phyloP scores from a whole-genome alignment of 2,329 filamentous ascomycete genomes.

The Paraconiothyrium sp. region DNA sequence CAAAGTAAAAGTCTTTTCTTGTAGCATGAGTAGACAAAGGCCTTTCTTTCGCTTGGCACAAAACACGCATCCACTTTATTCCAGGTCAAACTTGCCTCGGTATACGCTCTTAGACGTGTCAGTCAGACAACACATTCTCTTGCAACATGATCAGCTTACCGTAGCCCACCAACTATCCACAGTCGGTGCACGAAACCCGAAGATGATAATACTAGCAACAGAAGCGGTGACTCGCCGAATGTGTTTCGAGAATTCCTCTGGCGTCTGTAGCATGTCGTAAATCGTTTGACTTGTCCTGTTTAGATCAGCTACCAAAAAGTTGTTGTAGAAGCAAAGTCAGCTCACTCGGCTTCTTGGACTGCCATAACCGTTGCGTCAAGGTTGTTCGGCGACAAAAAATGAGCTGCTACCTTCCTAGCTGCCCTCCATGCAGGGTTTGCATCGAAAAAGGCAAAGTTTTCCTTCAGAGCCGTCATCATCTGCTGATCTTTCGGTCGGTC shows the following conservation, averaged over 20 bases:
- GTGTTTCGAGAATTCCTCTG: constrained; percentile 53
- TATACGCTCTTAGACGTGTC: background rate
- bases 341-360: constrained; percentile 13
- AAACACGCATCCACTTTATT: no score
- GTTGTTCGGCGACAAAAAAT: constrained; percentile 29
- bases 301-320: constrained; percentile 58
- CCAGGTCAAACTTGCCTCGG: background rate
- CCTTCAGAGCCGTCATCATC: constrained; percentile 19
- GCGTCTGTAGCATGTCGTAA: constrained; percentile 54
- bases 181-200: constrained; percentile 25
- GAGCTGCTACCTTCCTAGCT: constrained; percentile 32
- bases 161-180: constrained; percentile 34
- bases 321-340: constrained; percentile 41
- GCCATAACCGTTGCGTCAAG: constrained; percentile 28
- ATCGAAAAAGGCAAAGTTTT: constrained; percentile 34
- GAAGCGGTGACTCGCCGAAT: constrained; percentile 33
- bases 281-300: constrained; percentile 39
- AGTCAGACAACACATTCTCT: constrained; percentile 18
- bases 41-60: no score
- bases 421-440: constrained; percentile 29
- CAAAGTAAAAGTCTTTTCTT: no score
- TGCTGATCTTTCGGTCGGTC: constrained; percentile 29
- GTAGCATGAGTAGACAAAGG: no score
- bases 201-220: constrained; percentile 29
- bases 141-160: constrained; percentile 19